These are phyloP conservation scores for Xylaria telfairii DNA, from an alignment of 495 filamentous ascomycete species.

Conservation along the genomic window DNA sequence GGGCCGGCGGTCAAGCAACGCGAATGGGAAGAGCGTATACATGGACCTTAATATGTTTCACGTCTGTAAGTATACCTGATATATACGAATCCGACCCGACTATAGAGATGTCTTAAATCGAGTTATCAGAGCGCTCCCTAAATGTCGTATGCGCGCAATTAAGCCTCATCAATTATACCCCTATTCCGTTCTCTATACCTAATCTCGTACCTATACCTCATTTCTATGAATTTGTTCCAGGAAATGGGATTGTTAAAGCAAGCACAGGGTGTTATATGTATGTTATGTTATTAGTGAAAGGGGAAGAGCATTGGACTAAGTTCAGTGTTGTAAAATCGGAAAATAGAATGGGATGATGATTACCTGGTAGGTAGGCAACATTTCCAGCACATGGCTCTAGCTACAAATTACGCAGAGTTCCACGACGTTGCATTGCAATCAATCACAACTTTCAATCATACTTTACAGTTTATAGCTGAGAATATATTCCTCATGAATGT, in stretches of 20 bases:
- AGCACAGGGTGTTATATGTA: neutral
- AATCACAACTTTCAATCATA: neutral
- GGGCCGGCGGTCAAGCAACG: neutral
- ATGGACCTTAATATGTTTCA: conserved; percentile 11
- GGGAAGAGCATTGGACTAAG: neutral
- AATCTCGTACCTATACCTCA: neutral
- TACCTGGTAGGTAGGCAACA: too few species aligned
- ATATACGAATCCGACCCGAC: neutral
- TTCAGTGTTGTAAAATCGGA: neutral
- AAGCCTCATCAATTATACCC: neutral
- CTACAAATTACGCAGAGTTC: neutral
- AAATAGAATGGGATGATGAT: too few species aligned
- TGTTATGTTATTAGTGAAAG: neutral
- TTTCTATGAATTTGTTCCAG: neutral
- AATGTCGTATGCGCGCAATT: neutral
- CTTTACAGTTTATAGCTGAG: neutral
- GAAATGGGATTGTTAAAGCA: neutral
- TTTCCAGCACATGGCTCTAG: neutral
- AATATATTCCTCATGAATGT: neutral
- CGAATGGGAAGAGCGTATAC: neutral
- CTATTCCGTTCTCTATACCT: neutral
- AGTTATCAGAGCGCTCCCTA: neutral
- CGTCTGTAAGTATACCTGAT: neutral
- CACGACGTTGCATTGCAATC: neutral
- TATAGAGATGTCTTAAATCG: neutral